Base-by-base conservation (phyloP, 2,329 filamentous ascomycete genomes). In the Arthrobotrys pseudoclavata region DNA sequence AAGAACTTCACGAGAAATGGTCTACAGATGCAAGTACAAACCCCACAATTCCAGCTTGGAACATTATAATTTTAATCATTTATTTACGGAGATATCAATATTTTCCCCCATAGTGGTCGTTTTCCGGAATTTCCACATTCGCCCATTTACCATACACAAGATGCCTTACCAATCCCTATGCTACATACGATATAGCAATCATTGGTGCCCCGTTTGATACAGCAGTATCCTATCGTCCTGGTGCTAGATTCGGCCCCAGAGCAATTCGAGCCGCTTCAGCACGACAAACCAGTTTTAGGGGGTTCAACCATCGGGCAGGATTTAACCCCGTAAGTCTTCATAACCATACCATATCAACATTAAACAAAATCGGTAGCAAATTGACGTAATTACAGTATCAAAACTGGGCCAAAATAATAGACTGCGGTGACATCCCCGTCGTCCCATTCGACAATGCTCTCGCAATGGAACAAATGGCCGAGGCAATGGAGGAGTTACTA, bases 381-480 rank as follows among this genome's bases (percentile, higher is more conserved):
- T 29, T 22, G 15, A 37, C 20, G 12, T 2, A 7, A 22, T n/a
- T 64, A 42, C 10, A 76, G 0, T 97, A 96, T 85, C 86, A 86
- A 47, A 91, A 88, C 68, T 95, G 92, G 91, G 91, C 92, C 0
- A 89, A 86, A 45, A 89, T 97, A 75, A 86, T 95, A 62, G 94
- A 97, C 85, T 97, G 94, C 83, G 94, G 94, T 55, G 94, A 97
- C 83, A 93, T 97, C 69, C 93, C 94, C 29, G 87, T 96, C 80
- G 92, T 91, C 0, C 94, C 94, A 0, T 91, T 96, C 81, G 93
- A 97, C 85, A 97, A 97, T 83, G 89, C 86, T 0, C 86, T 97
- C 15, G 94, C 94, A 0, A 85, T 94, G 67, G 86, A 87, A 52
- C 94, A 97, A 84, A 97, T 97, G 93, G 92, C 89, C 34, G 89